A percentile compares a stretch with the other conserved stretches of the same genome.
phyloP scores from a whole-genome alignment of 805 yeast species.

The Yamadazyma takamatsuzukensis region DNA sequence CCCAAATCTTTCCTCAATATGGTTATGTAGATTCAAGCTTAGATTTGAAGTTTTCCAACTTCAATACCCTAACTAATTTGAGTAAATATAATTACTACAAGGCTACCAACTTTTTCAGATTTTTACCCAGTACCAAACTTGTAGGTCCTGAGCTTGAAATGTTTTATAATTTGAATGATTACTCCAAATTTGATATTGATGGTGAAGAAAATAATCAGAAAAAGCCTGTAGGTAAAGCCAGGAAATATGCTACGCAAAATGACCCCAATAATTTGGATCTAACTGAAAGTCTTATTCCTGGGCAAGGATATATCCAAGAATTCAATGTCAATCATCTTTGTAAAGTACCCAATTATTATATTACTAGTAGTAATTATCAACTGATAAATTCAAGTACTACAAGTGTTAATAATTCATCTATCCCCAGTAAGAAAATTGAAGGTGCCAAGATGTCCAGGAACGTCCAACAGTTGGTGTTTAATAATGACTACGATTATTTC shows the following conservation, averaged over 20 bases:
- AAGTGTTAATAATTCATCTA: neutral
- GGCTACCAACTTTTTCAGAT: slow-evolving; percentile 11
- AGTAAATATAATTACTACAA: slow-evolving; percentile 37
- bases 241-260: slow-evolving; percentile 26
- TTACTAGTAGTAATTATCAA: slow-evolving; percentile 23
- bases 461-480: slow-evolving; percentile 32
- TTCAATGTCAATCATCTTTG: slow-evolving; percentile 38
- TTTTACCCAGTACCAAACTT: slow-evolving; percentile 22
- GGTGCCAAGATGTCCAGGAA: slow-evolving; percentile 25
- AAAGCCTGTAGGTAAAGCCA: slow-evolving; percentile 28
- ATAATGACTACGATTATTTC: slow-evolving; percentile 33
- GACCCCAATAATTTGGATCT: slow-evolving; percentile 41
- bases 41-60: slow-evolving; percentile 31
- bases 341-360: slow-evolving; percentile 41
- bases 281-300: slow-evolving; percentile 37
- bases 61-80: slow-evolving; percentile 29
- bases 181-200: slow-evolving; percentile 14
- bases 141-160: slow-evolving; percentile 33
- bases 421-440: slow-evolving; percentile 10
- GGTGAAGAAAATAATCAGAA: slow-evolving; percentile 13
- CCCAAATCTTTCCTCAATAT: slow-evolving; percentile 40
- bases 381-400: slow-evolving; percentile 5
- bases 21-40: slow-evolving; percentile 26
- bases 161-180: slow-evolving; percentile 27
- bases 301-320: slow-evolving; percentile 42